phyloP scores from a whole-genome alignment of 305 asterid species.

The Petunia hybrid region DNA sequence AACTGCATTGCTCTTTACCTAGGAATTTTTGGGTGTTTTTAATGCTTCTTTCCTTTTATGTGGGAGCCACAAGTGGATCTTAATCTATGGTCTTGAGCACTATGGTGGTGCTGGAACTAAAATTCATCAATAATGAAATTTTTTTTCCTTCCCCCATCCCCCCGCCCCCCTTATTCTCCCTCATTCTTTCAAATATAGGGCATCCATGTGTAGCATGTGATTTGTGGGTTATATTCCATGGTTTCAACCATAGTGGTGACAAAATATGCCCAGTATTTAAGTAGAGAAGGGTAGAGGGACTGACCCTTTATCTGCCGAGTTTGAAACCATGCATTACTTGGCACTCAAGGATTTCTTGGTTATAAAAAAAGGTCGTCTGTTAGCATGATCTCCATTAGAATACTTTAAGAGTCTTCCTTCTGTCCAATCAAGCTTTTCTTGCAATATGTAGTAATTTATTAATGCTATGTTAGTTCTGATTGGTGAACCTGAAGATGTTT shows the following conservation, averaged over 20 bases:
- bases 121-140: not conserved
- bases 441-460: not conserved
- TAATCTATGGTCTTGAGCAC: not conserved
- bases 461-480: slow-evolving; percentile 17
- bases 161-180: not conserved
- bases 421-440: slow-evolving; percentile 14
- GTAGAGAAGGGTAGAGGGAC: no score
- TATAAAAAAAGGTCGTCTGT: not conserved
- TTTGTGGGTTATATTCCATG: not conserved
- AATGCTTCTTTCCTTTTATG: not conserved
- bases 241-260: no score
- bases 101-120: not conserved
- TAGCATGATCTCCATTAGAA: not conserved
- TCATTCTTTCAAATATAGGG: not conserved
- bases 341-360: not conserved
- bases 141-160: not conserved
- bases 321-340: no score
- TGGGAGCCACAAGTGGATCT: not conserved
- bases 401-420: slow-evolving; percentile 11
- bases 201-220: not conserved
- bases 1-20: not conserved
- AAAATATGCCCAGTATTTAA: no score
- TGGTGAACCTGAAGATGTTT: slow-evolving; percentile 13
- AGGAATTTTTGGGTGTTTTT: not conserved
- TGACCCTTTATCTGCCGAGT: no score